Evolutionary conservation across 2,329 filamentous ascomycete species (phyloP), one percentile per base, ranked within the genome.

Genomic region (Sphaerulina musiva): DNA sequence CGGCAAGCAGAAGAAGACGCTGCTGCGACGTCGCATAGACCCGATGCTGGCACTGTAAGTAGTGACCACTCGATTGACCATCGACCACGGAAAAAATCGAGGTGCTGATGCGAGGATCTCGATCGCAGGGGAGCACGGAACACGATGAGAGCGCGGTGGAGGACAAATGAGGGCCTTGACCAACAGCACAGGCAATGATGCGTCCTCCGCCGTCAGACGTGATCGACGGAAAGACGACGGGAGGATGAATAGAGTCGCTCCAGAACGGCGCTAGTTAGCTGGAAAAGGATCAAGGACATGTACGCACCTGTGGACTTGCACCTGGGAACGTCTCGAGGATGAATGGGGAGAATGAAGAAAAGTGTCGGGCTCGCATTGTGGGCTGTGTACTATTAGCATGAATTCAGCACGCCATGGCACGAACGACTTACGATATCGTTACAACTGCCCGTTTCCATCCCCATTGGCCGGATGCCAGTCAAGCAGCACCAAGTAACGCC

Each of bases 401-500:
- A 14, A n/a, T 46, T n/a, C 41, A 40, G 20, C 31, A 38, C 32
- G 41, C 31, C 41, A 50, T 29, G 36, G 42, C 9, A 48, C 14
- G 49, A 39, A 31, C 17, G 42, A 53, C 65, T 63, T 54, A 66
- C 65, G 48, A 56, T 61, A 57, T 64, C 58, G 49, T 57, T 58
- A 61, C 55, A 63, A 36, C 40, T 59, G 57, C 66, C 66, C 66
- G 59, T 68, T 63, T 67, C 66, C 65, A 66, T 65, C 66, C 66
- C 64, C 54, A 56, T 54, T 66, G 65, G 65, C 64, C 64, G 45
- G 54, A 40, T 58, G 65, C 64, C 65, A 44, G n/a, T 9, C 47
- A 54, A 51, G 55, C 23, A 51, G 55, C 23, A 31, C 17, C 8
- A 11, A 12, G 42, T 46, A 55, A 51, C 53, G 47, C 43, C 53